Conservation (phyloP, 768 basidiomycete genomes). For the Lentinus brumalis region DNA sequence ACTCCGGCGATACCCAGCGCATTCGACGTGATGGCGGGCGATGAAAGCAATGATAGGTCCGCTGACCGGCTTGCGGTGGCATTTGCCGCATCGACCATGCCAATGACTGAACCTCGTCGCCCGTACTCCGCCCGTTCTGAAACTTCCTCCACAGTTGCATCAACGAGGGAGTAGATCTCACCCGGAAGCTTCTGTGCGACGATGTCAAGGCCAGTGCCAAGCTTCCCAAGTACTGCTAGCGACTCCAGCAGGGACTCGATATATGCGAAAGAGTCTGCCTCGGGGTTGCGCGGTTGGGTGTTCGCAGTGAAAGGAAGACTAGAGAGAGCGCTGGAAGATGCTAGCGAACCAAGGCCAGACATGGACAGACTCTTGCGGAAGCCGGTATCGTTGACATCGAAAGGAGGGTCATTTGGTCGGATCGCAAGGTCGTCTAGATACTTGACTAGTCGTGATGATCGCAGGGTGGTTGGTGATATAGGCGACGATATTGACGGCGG, state of each 20-base stretch:
- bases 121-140: constrained; percentile 87
- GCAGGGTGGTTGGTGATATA: constrained; percentile 40
- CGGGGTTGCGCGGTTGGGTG: constrained; percentile 59
- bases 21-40: constrained; percentile 12
- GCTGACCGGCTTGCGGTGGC: constrained; percentile 10
- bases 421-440: constrained; percentile 67
- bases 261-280: constrained; percentile 90
- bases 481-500: constrained; percentile 40
- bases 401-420: constrained; percentile 78
- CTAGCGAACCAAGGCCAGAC: constrained; percentile 23
- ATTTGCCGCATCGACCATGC: constrained; percentile 31
- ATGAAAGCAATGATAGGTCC: constrained; percentile 21
- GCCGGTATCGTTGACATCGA: constrained; percentile 55
- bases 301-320: constrained; percentile 19
- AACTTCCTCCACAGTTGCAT: constrained; percentile 87
- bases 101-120: constrained; percentile 47
- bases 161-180: constrained; percentile 85
- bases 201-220: constrained; percentile 81
- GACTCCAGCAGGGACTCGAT: constrained; percentile 92
- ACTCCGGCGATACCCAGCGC: constrained; percentile 26
- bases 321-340: constrained; percentile 25
- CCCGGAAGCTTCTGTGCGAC: constrained; percentile 79
- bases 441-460: constrained; percentile 54
- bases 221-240: constrained; percentile 86
- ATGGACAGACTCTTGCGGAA: constrained; percentile 26